Conservation (phyloP, 2,329 filamentous ascomycete genomes). For the Fusarium torulosum region DNA sequence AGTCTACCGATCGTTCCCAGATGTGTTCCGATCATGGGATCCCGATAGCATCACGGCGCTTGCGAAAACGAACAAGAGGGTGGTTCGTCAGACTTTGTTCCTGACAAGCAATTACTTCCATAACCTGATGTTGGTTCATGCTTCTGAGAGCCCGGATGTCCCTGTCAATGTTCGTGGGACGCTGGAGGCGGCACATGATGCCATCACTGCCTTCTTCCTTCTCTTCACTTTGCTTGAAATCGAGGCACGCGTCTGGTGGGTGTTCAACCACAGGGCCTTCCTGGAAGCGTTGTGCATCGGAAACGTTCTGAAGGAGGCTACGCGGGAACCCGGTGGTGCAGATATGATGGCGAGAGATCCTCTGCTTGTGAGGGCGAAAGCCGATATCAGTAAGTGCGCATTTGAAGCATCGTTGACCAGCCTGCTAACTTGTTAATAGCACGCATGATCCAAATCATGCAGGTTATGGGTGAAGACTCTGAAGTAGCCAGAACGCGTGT, state of each 20-base stretch:
- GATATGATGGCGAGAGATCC: conserved; percentile 66
- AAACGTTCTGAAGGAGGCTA: conserved; percentile 67
- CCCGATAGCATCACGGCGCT: conserved; percentile 69
- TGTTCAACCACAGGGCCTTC: conserved; percentile 84
- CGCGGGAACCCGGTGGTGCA: conserved; percentile 59
- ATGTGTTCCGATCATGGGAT: conserved; percentile 77
- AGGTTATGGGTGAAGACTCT: conserved; percentile 68
- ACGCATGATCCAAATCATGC: conserved; percentile 74
- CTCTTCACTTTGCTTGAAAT: conserved; percentile 75
- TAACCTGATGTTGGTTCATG: conserved; percentile 83
- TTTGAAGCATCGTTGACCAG: not conserved
- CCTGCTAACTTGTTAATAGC: conserved; percentile 53
- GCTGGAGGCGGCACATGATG: conserved; percentile 80
- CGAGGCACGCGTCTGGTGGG: conserved; percentile 86
- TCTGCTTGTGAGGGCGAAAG: conserved; percentile 69
- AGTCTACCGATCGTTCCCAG: conserved; percentile 79
- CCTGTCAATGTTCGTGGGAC: conserved; percentile 76
- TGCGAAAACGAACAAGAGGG: conserved; percentile 71
- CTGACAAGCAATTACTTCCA: conserved; percentile 87
- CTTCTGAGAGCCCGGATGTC: conserved; percentile 74
- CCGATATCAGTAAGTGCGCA: conserved; percentile 68
- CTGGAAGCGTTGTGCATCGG: conserved; percentile 79
- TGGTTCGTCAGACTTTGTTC: conserved; percentile 80
- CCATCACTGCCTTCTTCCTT: conserved; percentile 80
- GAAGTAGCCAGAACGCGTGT: conserved; percentile 71